Evolutionary conservation across 1,139 yeast genomes (phyloP).

Genomic region (Suhomyces guaymorum): DNA sequence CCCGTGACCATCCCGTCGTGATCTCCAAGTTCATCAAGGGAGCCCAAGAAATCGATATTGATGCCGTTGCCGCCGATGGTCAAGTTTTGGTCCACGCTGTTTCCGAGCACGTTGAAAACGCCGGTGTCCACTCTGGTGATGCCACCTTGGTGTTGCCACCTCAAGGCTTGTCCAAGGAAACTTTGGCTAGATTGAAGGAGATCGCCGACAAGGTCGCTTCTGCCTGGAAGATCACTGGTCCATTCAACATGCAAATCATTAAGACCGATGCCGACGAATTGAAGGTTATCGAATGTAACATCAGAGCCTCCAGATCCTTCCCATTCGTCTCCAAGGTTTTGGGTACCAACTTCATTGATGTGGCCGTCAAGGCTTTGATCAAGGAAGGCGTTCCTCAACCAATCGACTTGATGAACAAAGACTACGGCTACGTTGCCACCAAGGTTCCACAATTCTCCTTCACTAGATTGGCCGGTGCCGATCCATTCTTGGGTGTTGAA

Average conservation of each 20-base stretch:
- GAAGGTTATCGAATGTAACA: slow-evolving; percentile 97
- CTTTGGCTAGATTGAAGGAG: slow-evolving; percentile 64
- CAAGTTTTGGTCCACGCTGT: slow-evolving; percentile 90
- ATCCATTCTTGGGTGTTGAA: slow-evolving; percentile 97
- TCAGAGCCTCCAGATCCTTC: slow-evolving; percentile 97
- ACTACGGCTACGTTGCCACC: slow-evolving; percentile 80
- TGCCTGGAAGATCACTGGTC: slow-evolving; percentile 97
- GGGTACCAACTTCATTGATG: slow-evolving; percentile 90
- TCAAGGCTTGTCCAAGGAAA: slow-evolving; percentile 60
- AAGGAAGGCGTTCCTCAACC: slow-evolving; percentile 72
- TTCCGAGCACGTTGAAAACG: slow-evolving; percentile 97
- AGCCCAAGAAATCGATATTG: slow-evolving; percentile 96
- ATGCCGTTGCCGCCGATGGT: slow-evolving; percentile 92
- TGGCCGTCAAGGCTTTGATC: slow-evolving; percentile 84
- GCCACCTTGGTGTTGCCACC: slow-evolving; percentile 96
- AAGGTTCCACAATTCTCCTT: slow-evolving; percentile 98
- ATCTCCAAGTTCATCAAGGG: slow-evolving; percentile 94
- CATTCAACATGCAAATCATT: slow-evolving; percentile 97
- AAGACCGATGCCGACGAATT: slow-evolving; percentile 58
- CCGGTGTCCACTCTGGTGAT: slow-evolving; percentile 99
- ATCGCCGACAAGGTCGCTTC: slow-evolving; percentile 90
- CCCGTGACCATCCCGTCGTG: slow-evolving; percentile 96
- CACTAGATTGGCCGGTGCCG: slow-evolving; percentile 98
- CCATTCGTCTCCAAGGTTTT: slow-evolving; percentile 97
- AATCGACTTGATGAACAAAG: slow-evolving; percentile 62